Conservation (phyloP, 768 basidiomycete genomes). For the Leccinum ochraceum region DNA sequence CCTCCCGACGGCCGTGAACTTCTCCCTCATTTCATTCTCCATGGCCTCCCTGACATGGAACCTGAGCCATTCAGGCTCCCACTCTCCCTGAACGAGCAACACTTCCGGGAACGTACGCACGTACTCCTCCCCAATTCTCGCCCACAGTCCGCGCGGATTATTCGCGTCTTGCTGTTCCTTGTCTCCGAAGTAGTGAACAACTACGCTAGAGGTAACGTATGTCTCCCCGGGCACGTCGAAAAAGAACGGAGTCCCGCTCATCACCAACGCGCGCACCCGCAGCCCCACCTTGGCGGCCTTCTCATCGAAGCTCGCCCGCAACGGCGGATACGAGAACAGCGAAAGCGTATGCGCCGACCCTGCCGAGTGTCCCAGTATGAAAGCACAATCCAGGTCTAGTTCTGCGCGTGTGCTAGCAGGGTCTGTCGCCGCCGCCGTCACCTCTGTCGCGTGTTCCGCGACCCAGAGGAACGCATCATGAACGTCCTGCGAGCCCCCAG, state of each 20-base stretch:
- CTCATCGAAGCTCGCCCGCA: constrained; percentile 37
- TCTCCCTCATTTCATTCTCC: constrained; percentile 38
- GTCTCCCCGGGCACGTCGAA: constrained; percentile 30
- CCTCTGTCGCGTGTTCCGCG: constrained; percentile 35
- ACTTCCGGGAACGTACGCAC: constrained; percentile 46
- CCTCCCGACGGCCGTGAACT: constrained; percentile 29
- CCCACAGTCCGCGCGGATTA: constrained; percentile 44
- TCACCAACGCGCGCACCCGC: constrained; percentile 44
- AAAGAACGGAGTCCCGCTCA: constrained; percentile 49
- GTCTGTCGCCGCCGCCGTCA: constrained; percentile 11
- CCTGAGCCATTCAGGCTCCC: constrained; percentile 50
- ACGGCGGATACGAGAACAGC: constrained; percentile 36
- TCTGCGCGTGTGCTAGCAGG: constrained; percentile 10
- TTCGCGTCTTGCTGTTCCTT: constrained; percentile 42
- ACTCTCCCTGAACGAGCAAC: constrained; percentile 51
- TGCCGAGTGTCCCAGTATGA: constrained; percentile 62
- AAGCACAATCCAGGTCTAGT: constrained; percentile 44
- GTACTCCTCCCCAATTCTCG: constrained; percentile 35
- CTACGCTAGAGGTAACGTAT: constrained; percentile 25
- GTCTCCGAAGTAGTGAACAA: constrained; percentile 38
- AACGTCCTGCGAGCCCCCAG: constrained; percentile 55
- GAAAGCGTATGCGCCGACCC: constrained; percentile 55
- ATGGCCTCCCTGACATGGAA: constrained; percentile 40
- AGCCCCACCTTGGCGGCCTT: constrained; percentile 20
- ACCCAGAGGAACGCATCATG: constrained; percentile 62